These are phyloP conservation scores for Aspergillus avenaceus DNA, from an alignment of 495 filamentous ascomycete species.

Conservation along the genomic window DNA sequence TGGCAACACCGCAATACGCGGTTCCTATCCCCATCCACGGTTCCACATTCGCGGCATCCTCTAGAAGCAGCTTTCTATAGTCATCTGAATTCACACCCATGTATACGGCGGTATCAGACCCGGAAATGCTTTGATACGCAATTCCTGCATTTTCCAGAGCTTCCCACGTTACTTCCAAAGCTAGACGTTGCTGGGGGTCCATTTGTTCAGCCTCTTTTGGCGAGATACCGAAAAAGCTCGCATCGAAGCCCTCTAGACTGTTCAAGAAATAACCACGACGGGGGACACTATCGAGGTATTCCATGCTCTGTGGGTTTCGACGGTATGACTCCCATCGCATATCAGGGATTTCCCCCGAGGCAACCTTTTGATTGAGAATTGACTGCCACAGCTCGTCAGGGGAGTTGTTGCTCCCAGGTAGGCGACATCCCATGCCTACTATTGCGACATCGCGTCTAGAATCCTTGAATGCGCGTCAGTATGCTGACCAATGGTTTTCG, in stretches of 20 bases:
- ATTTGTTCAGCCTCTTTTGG: constrained; percentile 18
- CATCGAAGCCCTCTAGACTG: constrained; percentile 31
- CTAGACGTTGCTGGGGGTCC: constrained; percentile 41
- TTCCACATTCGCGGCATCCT: constrained; percentile 30
- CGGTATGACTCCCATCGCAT: constrained; percentile 33
- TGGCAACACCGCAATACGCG: constrained; percentile 22
- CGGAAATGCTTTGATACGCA: constrained; percentile 11
- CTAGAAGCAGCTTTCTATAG: constrained; percentile 30
- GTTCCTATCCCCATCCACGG: constrained; percentile 31
- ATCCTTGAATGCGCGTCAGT: background rate
- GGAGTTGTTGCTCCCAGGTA: constrained; percentile 37
- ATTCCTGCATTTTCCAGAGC: constrained; percentile 29
- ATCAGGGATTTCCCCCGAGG: constrained; percentile 24
- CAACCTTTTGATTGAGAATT: constrained; percentile 26
- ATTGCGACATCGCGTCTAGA: constrained; percentile 26
- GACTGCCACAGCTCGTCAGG: constrained; percentile 51
- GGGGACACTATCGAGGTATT: constrained; percentile 21
- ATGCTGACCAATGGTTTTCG: too few relatives aligned
- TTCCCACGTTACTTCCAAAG: constrained; percentile 56
- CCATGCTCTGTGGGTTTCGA: constrained; percentile 23
- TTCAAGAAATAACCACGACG: constrained; percentile 29
- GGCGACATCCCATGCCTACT: constrained; percentile 38
- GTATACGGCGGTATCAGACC: constrained; percentile 26
- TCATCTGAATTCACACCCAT: constrained; percentile 30
- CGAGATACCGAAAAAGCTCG: constrained; percentile 8